Percentiles rank a stretch among this genome's conserved stretches.
phyloP scores from a whole-genome alignment of 352 stramenopile genomes.

The Thalassiosira hispida region DNA sequence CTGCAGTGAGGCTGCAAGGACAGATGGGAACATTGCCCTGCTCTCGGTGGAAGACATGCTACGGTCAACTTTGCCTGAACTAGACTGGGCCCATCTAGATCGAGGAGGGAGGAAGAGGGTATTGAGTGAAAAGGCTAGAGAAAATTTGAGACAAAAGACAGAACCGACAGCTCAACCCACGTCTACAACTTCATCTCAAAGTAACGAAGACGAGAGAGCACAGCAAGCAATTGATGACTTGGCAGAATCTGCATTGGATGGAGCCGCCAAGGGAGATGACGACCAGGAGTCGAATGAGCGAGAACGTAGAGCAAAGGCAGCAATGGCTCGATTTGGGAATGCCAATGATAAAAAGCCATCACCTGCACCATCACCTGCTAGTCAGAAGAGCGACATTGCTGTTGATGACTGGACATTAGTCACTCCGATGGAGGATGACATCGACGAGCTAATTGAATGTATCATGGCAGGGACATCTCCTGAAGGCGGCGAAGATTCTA shows the following conservation, averaged over 20 bases:
- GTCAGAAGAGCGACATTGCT: not conserved
- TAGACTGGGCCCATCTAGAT: slow-evolving; percentile 80
- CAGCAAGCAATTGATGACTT: slow-evolving; percentile 56
- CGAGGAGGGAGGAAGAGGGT: slow-evolving; percentile 58
- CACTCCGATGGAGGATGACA: slow-evolving; percentile 70
- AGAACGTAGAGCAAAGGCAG: slow-evolving; percentile 48
- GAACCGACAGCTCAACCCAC: slow-evolving; percentile 7
- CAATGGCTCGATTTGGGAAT: slow-evolving; percentile 44
- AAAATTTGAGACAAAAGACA: slow-evolving; percentile 77
- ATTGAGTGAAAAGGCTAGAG: slow-evolving; percentile 76
- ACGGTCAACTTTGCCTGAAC: slow-evolving; percentile 55
- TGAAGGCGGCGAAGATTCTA: not conserved
- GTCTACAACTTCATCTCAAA: not conserved
- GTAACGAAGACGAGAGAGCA: slow-evolving; percentile 44
- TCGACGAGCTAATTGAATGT: slow-evolving; percentile 76
- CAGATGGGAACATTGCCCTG: not conserved
- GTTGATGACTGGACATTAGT: slow-evolving; percentile 60
- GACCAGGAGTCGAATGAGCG: slow-evolving; percentile 39
- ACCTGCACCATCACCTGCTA: not conserved
- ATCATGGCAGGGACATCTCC: slow-evolving; percentile 45
- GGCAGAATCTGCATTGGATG: slow-evolving; percentile 66
- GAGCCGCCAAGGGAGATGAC: slow-evolving; percentile 36
- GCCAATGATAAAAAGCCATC: not conserved
- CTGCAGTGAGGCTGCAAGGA: slow-evolving; percentile 18
- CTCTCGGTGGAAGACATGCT: slow-evolving; percentile 57